Evolutionary conservation across 345 rosid species (phyloP), one percentile per base, ranked within the genome.

Genomic region (Psidium guajava): DNA sequence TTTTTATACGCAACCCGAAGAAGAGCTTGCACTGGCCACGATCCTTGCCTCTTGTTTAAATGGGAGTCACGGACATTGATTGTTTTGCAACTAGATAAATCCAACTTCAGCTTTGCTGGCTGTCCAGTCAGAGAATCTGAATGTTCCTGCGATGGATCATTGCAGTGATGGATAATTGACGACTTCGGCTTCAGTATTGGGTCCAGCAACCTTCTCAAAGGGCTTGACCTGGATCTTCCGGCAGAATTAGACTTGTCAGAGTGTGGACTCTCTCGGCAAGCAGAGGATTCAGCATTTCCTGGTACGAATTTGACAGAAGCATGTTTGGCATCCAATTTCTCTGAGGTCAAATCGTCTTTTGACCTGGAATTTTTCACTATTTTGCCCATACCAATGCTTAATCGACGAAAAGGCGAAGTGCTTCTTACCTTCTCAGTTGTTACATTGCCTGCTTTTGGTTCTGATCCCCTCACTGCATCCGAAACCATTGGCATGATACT

Each of bases 191-290:
- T 97, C 91, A 94, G 59, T 52, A 97, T 82, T 83, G 98, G 97
- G 82, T 93, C 95, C 84, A 97, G 88, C 83, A 95, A 87, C 92
- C 98, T 94, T 89, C 97, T 94, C 85, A 97, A 90, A 87, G 98
- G 98, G 89, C 98, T 95, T 80, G 94, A 92, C 86, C 93, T 90
- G 88, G 93, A 89, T 91, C 92, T 88, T 88, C 89, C 88, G 54
- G 89, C 86, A 88, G 87, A 89, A 85, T 81, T 87, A 82, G 89
- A 86, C 84, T 85, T 87, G 75, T 88, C 91, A 57, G 84, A 47
- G 49, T 75, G 55, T 54, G 90, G 87, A 81, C 82, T 61, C 21
- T 91, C 91, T 22, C 61, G 87, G 83, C 81, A 53, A 83, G 91
- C 87, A 87, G 90, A 90, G 83, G 91, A 86, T 86, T 89, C 89